Evolutionary conservation across 225 moss, liverwort and hornwort species (phyloP).

Genomic region (Pleurozium schreberi): DNA sequence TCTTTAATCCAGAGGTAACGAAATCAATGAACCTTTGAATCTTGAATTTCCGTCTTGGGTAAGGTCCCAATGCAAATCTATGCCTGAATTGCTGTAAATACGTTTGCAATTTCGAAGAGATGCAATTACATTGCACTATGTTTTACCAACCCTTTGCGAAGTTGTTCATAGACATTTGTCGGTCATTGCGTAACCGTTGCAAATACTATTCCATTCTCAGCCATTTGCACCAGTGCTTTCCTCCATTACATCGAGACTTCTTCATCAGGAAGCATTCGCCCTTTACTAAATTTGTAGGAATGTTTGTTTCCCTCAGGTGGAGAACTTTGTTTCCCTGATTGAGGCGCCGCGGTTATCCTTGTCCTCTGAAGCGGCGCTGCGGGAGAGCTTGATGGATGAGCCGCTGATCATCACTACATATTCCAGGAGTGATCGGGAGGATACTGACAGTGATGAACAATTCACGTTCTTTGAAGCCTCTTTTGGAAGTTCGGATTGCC

Average conservation of each 20-base stretch:
- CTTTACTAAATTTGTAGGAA: fast-evolving
- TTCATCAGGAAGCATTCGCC: not conserved
- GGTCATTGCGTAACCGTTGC: fast-evolving
- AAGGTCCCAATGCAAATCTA: not conserved
- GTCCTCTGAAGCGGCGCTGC: conserved; percentile 4
- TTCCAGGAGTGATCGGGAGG: not conserved
- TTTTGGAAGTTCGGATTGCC: not conserved
- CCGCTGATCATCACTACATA: conserved; percentile 14
- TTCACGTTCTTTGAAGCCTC: conserved; percentile 33
- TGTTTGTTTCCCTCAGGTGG: not conserved
- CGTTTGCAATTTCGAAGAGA: too few relatives aligned
- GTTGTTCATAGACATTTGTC: not conserved
- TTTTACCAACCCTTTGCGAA: too few relatives aligned
- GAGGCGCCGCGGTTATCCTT: conserved; percentile 30
- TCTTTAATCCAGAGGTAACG: not conserved
- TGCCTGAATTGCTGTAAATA: not conserved
- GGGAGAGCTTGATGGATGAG: not conserved
- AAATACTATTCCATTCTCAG: fast-evolving
- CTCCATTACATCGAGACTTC: fast-evolving
- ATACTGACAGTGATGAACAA: conserved; percentile 16
- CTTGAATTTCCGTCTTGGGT: too few relatives aligned
- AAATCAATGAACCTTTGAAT: too few relatives aligned
- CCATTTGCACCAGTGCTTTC: too few relatives aligned
- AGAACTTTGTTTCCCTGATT: conserved; percentile 24
- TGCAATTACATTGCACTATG: too few relatives aligned